Conservation (phyloP, 495 filamentous ascomycete genomes). For the Penicillium manginii region DNA sequence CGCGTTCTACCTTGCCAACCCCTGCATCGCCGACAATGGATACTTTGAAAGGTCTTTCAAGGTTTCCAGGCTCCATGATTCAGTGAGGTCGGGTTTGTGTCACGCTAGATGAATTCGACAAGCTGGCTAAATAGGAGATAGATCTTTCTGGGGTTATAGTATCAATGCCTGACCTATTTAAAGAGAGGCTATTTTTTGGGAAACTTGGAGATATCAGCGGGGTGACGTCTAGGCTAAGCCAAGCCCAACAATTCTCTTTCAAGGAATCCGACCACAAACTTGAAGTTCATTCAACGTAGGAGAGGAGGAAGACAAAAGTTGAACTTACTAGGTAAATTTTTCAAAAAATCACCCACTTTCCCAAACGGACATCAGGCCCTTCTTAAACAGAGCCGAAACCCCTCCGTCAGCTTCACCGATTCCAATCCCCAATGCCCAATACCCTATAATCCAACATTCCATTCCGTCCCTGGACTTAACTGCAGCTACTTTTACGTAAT, state of each 20-base stretch:
- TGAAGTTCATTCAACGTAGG: background rate
- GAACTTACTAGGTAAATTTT: background rate
- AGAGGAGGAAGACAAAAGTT: too few relatives aligned
- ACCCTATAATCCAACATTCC: background rate
- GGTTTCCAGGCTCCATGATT: background rate
- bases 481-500: constrained; percentile 7
- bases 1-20: constrained; percentile 3
- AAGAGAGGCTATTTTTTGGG: background rate
- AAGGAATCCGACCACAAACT: background rate
- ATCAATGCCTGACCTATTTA: background rate
- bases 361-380: background rate
- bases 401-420: background rate
- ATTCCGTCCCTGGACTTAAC: background rate
- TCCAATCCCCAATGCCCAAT: background rate
- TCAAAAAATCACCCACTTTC: too few relatives aligned
- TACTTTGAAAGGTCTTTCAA: background rate
- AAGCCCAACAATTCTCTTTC: background rate
- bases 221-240: background rate
- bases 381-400: background rate
- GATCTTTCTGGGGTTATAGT: background rate
- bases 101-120: background rate
- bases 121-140: background rate
- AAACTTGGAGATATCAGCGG: background rate
- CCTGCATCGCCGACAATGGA: background rate
- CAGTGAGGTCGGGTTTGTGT: background rate